Evolutionary conservation across 2,329 filamentous ascomycete species (phyloP).

Genomic region (Phialophora tarda): DNA sequence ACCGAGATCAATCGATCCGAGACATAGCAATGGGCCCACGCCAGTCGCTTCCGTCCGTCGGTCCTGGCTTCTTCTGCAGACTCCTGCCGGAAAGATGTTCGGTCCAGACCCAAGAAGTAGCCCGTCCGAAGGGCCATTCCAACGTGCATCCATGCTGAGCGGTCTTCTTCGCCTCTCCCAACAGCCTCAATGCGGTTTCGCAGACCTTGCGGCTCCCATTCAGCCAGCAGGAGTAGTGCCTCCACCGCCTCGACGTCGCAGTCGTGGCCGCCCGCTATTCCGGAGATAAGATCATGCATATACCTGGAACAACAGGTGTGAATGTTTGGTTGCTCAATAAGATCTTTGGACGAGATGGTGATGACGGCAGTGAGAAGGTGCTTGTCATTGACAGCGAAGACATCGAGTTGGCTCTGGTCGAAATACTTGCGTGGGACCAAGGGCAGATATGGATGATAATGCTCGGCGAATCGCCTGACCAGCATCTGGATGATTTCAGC

Average conservation of each 20-base stretch:
- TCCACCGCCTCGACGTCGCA: constrained; percentile 74
- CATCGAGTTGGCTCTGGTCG: constrained; percentile 58
- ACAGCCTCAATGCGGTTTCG: constrained; percentile 66
- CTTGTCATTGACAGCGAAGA: constrained; percentile 65
- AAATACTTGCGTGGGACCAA: constrained; percentile 68
- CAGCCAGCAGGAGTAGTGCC: constrained; percentile 70
- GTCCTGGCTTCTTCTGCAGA: constrained; percentile 63
- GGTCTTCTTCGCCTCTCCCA: constrained; percentile 73
- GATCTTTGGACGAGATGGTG: constrained; percentile 72
- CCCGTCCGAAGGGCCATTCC: constrained; percentile 71
- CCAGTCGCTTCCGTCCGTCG: constrained; percentile 67
- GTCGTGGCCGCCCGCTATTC: constrained; percentile 69
- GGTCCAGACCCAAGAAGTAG: constrained; percentile 72
- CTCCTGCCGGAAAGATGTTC: constrained; percentile 69
- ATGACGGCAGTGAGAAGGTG: constrained; percentile 73
- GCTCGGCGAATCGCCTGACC: constrained; percentile 64
- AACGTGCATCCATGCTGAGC: constrained; percentile 78
- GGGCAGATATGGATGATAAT: constrained; percentile 74
- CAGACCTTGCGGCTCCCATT: constrained; percentile 73
- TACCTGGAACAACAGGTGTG: constrained; percentile 71
- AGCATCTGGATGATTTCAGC: constrained; percentile 58
- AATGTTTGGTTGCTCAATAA: constrained; percentile 66
- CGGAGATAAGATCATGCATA: constrained; percentile 72
- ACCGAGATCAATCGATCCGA: constrained; percentile 73
- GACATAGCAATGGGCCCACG: constrained; percentile 73